Evolutionary conservation across 306 rosid genomes (phyloP), one percentile per base, ranked within the genome.

Genomic region (Alnus rubra): DNA sequence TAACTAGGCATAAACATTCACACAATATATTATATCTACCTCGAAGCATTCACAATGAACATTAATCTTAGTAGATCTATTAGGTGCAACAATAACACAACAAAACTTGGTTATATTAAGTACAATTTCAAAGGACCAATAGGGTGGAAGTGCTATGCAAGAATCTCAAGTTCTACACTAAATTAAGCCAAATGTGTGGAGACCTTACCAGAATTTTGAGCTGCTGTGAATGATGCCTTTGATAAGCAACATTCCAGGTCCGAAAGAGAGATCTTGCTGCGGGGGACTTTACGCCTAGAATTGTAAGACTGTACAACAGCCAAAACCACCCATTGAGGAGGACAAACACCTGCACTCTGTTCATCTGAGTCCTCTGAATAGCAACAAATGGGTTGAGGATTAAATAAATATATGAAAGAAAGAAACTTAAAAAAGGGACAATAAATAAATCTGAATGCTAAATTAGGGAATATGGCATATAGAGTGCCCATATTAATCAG

Each of bases 251-350:
- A 49, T 78, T 94, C 98, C 87, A 91, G 76, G 83, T 89, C 86
- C 18, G 76, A 85, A 77, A 92, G 90, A 55, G 97, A 94, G 78
- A 92, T 88, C 74, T 83, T 84, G 87, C 95, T 84, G 59, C 97
- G 90, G 37, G 94, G 90, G 72, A 92, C 87, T 83, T 87, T 91
- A 70, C 97, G 95, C 87, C 94, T 86, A 33, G 93, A 77, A 80
- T 88, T 94, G 63, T 94, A 92, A 60, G 97, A 94, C 83, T 92
- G 98, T 73, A 94, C 94, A 78, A 92, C 97, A 54, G 94, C 95
- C 78, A 94, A 86, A 80, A 94, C 97, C 79, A 89, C 92, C 97
- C 96, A 87, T 65, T 81, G 90, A 71, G 94, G 86, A 84, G 79
- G 47, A 58, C 72, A 79, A 23, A 64, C 73, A 58, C 74, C 83